Base-by-base conservation (phyloP, 345 rosid genomes). In the Citrus unshiu region DNA sequence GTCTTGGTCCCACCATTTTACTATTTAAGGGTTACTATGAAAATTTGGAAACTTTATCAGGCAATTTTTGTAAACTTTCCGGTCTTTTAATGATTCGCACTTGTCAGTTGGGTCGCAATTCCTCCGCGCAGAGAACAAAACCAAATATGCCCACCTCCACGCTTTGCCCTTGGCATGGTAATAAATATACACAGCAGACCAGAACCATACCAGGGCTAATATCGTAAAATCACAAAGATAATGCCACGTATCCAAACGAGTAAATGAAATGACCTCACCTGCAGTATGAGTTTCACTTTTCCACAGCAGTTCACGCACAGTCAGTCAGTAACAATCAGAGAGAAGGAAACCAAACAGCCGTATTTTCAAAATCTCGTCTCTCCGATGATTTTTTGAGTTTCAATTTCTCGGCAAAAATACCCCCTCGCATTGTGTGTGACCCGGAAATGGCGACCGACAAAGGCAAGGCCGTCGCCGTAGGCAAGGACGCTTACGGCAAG, bases 401-500 rank as follows among this genome's bases (percentile, higher is more conserved):
- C n/a, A 32, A 14, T 22, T 37, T 24, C 60, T 58, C 43, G 25
- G 24, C 9, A 14, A 35, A 51, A 19, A 13, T 0, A 46, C 1
- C 5, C 16, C 24, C 70, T 30, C 58, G 58, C 59, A 58, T 46
- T 64, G 78, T 25, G 65, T 49, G 78, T 19, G 56, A 39, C 37
- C 54, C 27, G 7, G 40, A 67, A 76, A 76, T 67, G 79, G 79
- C 54, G 18, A 72, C 58, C 9, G 25, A 74, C 61, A 75, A 75
- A 46, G 78, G 78, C 61, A 64, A 75, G 71, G 56, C 68, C 61
- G 35, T 75, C 60, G 78, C 78, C 18, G 30, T 64, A 6, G 70
- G 61, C n/a, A 64, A 64, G 27, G 49, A 64, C 40, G 46, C 71
- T 0, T 13, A 61, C 61, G 76, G 75, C 49, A 71, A 68, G 68